These are phyloP conservation scores for Pisolithus thermaeus DNA, from an alignment of 1,284 basidiomycete genomes.

Conservation along the genomic window DNA sequence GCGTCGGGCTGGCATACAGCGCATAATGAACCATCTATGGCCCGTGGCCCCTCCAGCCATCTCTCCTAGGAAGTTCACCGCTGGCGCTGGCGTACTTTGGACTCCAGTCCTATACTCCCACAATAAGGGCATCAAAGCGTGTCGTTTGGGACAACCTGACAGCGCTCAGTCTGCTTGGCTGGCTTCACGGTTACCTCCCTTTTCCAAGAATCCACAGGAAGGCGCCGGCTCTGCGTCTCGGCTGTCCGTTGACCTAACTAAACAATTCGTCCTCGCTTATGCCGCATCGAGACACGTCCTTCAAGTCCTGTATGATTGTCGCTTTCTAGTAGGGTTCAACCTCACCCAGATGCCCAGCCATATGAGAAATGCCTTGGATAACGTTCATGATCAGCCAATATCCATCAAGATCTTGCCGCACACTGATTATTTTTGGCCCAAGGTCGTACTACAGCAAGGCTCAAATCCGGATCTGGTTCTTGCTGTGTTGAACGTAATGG, in stretches of 20 bases:
- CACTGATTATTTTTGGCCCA: constrained; percentile 44
- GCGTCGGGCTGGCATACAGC: constrained; percentile 36
- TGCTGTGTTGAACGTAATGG: constrained; percentile 11
- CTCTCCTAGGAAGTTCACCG: constrained; percentile 29
- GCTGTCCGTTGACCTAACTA: constrained; percentile 34
- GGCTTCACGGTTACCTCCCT: constrained; percentile 24
- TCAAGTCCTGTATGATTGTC: constrained; percentile 53
- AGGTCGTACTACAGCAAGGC: constrained; percentile 31
- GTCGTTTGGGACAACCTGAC: constrained; percentile 13
- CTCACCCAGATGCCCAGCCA: constrained; percentile 36
- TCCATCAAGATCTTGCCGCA: constrained; percentile 33
- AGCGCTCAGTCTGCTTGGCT: constrained; percentile 24
- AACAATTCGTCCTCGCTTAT: constrained; percentile 17
- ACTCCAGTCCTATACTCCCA: constrained; percentile 38
- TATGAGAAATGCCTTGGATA: constrained; percentile 10
- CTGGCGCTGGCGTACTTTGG: constrained; percentile 61
- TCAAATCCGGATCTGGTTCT: constrained; percentile 18
- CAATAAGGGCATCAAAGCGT: constrained; percentile 19
- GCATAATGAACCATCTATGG: constrained; percentile 47
- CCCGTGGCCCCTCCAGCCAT: constrained; percentile 16
- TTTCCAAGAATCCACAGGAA: constrained; percentile 23
- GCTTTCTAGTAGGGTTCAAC: constrained; percentile 48
- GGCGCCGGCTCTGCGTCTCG: constrained; percentile 15
- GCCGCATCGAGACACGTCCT: constrained; percentile 10
- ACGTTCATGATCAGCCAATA: not conserved